Percentiles rank a stretch among this genome's conserved stretches.
phyloP scores from a whole-genome alignment of 768 basidiomycete genomes.

The Gloeostereum incarnatum region DNA sequence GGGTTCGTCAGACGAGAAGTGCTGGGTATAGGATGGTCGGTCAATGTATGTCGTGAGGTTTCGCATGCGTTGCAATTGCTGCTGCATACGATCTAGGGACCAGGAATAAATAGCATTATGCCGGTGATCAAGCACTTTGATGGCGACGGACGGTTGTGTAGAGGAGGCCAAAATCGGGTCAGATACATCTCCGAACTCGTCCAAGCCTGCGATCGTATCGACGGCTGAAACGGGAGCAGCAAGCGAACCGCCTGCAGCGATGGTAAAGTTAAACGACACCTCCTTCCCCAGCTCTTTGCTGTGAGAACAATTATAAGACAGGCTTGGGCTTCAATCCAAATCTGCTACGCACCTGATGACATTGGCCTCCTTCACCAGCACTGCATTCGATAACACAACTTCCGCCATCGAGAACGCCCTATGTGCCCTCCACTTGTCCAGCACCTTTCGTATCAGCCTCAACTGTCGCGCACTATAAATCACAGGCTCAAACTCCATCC shows the following conservation, averaged over 20 bases:
- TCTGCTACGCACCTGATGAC: constrained; percentile 60
- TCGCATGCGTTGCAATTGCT: constrained; percentile 88
- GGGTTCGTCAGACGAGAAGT: constrained; percentile 89
- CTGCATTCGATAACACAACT: constrained; percentile 72
- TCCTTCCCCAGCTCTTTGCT: constrained; percentile 85
- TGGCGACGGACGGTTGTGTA: constrained; percentile 74
- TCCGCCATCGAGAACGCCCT: constrained; percentile 91
- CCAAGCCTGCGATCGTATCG: constrained; percentile 79
- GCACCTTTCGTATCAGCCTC: constrained; percentile 69
- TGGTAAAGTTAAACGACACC: constrained; percentile 87
- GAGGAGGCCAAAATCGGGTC: constrained; percentile 67
- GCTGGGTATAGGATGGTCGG: constrained; percentile 86
- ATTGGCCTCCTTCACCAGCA: constrained; percentile 89
- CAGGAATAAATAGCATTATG: constrained; percentile 86
- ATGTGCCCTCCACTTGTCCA: constrained; percentile 82
- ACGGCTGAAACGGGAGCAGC: constrained; percentile 76
- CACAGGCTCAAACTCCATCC: constrained; percentile 64
- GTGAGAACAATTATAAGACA: constrained; percentile 6
- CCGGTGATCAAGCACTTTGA: constrained; percentile 87
- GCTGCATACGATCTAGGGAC: constrained; percentile 83
- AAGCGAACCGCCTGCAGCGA: constrained; percentile 75
- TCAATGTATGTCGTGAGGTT: constrained; percentile 86
- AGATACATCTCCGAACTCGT: constrained; percentile 89
- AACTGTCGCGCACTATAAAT: constrained; percentile 80
- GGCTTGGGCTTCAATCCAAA: not conserved